Base-by-base conservation (phyloP, 2,329 filamentous ascomycete genomes). In the Phialophora macrospora region DNA sequence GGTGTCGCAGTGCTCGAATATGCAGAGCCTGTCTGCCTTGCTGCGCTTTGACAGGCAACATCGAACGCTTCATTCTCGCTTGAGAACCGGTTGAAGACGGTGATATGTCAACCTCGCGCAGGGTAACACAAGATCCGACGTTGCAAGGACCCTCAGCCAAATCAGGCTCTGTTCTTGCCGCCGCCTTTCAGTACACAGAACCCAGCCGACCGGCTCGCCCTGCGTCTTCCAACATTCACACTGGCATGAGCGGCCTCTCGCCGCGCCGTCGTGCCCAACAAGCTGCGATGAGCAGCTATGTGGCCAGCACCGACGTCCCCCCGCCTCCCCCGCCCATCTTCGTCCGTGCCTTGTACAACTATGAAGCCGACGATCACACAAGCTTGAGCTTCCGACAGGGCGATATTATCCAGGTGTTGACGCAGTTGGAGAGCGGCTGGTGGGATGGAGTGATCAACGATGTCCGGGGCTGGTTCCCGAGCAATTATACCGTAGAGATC, bases 361-460 rank as follows among this genome's bases (percentile, higher is more conserved):
- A 98, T 82, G 92, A 97, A 76, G 92, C 95, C 75, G 94, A 99
- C 80, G 95, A 99, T 80, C 89, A 92, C 74, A 98, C 94, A 55
- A 97, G 93, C 81, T 82, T 99, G 76, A 98, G 93, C 80, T 99
- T 99, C 79, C 92, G 92, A 74, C 91, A 96, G 78, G 95, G 95
- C 75, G 95, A 99, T 80, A 88, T 98, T 72, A 99, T 99, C 74
- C 94, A 98, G 80, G 95, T 99, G 73, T 94, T 99, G 74, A 99
- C 95, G 60, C 94, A 97, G 80, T 85, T 98, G 64, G 95, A 99
- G 79, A 98, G 93, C 74, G 95, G 95, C 63, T 99, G 95, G 95
- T 99, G 95, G 95, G 95, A 99, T 80, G 95, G 95, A 56, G 92
- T 99, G 63, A 97, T 99, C 77, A 95, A 97, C 75, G 92, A 93